Conservation (phyloP, 768 basidiomycete species). For the Coprinopsis sp. region DNA sequence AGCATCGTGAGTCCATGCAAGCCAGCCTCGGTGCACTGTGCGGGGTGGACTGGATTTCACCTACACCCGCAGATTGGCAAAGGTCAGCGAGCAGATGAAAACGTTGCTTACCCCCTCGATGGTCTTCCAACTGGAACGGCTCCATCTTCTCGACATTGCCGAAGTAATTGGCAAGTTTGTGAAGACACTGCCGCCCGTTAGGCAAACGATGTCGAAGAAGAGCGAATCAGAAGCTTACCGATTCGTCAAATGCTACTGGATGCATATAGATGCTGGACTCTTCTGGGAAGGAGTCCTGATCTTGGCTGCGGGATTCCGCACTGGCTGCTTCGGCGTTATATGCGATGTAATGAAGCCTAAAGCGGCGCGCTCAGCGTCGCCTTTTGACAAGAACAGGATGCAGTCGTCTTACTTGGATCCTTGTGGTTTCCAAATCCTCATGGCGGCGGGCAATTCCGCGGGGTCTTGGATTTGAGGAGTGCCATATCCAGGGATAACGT, state of each 20-base stretch:
- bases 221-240: conserved; percentile 33
- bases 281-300: conserved; percentile 11
- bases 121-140: conserved; percentile 19
- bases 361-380: not conserved
- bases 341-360: conserved; percentile 37
- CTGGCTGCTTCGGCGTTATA: conserved; percentile 57
- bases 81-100: not conserved
- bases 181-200: conserved; percentile 39
- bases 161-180: conserved; percentile 51
- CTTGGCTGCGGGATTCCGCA: conserved; percentile 24
- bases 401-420: conserved; percentile 54
- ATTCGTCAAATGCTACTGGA: conserved; percentile 56
- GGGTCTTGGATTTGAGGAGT: conserved; percentile 23
- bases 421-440: conserved; percentile 54
- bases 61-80: too few relatives aligned
- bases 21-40: conserved; percentile 54
- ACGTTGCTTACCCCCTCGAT: conserved; percentile 4
- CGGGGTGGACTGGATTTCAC: conserved; percentile 37
- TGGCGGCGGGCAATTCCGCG: conserved; percentile 51
- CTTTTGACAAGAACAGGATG: not conserved
- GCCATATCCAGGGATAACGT: conserved; percentile 8
- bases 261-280: conserved; percentile 42
- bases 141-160: conserved; percentile 59
- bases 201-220: not conserved
- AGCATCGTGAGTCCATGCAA: conserved; percentile 56